phyloP scores from a whole-genome alignment of 2,329 filamentous ascomycete species.

The Ceratocystiopsis brevicomis region DNA sequence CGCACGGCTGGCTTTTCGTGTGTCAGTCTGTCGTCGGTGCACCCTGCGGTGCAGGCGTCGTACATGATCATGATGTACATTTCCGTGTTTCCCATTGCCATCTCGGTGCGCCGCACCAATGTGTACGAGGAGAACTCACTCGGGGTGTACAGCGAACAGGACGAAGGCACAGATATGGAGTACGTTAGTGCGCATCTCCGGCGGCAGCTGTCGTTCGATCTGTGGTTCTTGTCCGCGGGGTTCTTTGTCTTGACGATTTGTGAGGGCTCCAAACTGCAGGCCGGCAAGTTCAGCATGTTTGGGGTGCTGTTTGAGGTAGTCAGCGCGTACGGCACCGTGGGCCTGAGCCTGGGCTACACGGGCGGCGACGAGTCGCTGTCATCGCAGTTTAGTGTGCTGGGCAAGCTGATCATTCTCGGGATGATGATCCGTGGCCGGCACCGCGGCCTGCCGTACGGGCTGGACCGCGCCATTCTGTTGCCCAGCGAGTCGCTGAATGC shows the following conservation, averaged over 20 bases:
- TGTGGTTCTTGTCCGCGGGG: slow-evolving; percentile 93
- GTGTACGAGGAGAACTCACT: slow-evolving; percentile 87
- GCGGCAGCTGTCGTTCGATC: slow-evolving; percentile 82
- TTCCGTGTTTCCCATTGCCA: slow-evolving; percentile 89
- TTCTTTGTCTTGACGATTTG: slow-evolving; percentile 84
- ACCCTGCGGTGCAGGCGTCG: slow-evolving; percentile 81
- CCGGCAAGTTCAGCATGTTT: slow-evolving; percentile 46
- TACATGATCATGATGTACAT: slow-evolving; percentile 99
- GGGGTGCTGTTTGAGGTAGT: slow-evolving; percentile 66
- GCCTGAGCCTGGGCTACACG: slow-evolving; percentile 69
- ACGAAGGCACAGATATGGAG: slow-evolving; percentile 43
- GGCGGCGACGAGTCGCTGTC: slow-evolving; percentile 62
- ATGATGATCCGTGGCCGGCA: slow-evolving; percentile 54
- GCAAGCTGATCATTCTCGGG: slow-evolving; percentile 47
- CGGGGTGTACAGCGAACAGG: slow-evolving; percentile 45
- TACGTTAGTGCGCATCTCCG: slow-evolving; percentile 87
- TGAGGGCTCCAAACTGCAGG: slow-evolving; percentile 55
- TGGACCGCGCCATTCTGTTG: slow-evolving; percentile 41
- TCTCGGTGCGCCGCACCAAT: slow-evolving; percentile 82
- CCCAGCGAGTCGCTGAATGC: slow-evolving; percentile 37
- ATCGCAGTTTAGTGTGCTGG: slow-evolving; percentile 59
- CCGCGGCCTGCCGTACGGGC: slow-evolving; percentile 47
- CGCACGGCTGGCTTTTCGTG: slow-evolving; percentile 80
- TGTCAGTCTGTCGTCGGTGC: slow-evolving; percentile 57
- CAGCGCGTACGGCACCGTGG: slow-evolving; percentile 86